A percentile compares a stretch with the other conserved stretches of the same genome.
Conservation (phyloP, 257 asterid genomes). For the Striga asiatica region DNA sequence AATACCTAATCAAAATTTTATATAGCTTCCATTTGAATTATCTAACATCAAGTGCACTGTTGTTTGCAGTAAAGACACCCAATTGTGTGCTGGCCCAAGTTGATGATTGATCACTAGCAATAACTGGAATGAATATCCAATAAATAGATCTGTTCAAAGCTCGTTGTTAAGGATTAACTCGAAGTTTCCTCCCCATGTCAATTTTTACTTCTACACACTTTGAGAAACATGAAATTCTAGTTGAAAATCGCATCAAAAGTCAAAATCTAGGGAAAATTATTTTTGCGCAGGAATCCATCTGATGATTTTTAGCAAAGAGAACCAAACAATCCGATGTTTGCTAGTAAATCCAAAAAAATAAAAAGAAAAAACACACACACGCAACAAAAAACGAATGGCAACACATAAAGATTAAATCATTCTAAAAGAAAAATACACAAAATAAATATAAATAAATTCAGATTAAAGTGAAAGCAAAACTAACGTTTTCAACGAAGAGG, state of each 20-base stretch:
- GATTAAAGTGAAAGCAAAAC: not conserved
- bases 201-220: too few relatives aligned
- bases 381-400: not conserved
- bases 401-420: not conserved
- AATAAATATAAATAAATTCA: not conserved
- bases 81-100: not conserved
- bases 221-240: not conserved
- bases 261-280: not conserved
- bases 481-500: constrained; percentile 55
- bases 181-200: too few relatives aligned
- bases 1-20: too few relatives aligned
- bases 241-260: constrained; percentile 1
- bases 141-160: not conserved
- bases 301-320: not conserved
- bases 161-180: not conserved
- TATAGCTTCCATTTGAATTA: too few relatives aligned
- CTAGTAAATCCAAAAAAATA: too few relatives aligned
- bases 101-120: too few relatives aligned
- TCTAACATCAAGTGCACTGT: not conserved
- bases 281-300: not conserved
- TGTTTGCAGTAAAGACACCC: not conserved
- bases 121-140: too few relatives aligned
- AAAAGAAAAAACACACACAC: not conserved
- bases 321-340: too few relatives aligned
- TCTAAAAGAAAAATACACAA: not conserved